phyloP scores from a whole-genome alignment of 208 protist species.

The Leishmania aethiopica region DNA sequence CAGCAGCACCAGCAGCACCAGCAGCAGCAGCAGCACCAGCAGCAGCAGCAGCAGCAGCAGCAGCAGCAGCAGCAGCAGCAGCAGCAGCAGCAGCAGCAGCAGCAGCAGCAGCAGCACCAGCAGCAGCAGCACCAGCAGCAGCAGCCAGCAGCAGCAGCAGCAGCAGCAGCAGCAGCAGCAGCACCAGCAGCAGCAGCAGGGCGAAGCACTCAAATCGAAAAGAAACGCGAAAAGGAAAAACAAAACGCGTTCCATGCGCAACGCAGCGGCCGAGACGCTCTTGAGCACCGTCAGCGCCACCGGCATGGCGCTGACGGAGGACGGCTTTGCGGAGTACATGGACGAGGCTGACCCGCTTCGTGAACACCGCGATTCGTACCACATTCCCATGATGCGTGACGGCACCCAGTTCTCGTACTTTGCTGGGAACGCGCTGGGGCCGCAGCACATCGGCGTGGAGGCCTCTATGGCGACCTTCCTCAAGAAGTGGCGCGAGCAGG shows the following conservation, averaged over 20 bases:
- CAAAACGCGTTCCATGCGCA: conserved; percentile 42
- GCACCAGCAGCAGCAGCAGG: neutral
- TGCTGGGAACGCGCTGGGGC: conserved; percentile 89
- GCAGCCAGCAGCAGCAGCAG: too few species aligned
- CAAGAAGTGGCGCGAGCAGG: conserved; percentile 91
- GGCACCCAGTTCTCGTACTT: conserved; percentile 74
- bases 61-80: too few species aligned
- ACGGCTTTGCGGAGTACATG: conserved; percentile 73
- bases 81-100: too few species aligned
- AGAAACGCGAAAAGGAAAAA: neutral
- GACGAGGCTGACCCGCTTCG: conserved; percentile 66
- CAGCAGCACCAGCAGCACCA: too few species aligned
- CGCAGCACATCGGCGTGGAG: conserved; percentile 82
- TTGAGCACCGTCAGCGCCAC: conserved; percentile 48
- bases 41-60: too few species aligned
- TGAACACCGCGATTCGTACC: conserved; percentile 59
- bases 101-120: too few species aligned
- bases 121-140: too few species aligned
- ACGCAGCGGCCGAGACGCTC: conserved; percentile 64
- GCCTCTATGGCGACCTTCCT: conserved; percentile 69
- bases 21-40: too few species aligned
- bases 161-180: too few species aligned
- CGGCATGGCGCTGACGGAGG: conserved; percentile 65
- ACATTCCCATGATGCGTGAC: conserved; percentile 54
- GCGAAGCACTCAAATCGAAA: neutral